These are phyloP conservation scores for Trichophyton simii DNA, from an alignment of 2,329 filamentous ascomycete species.

Conservation along the genomic window DNA sequence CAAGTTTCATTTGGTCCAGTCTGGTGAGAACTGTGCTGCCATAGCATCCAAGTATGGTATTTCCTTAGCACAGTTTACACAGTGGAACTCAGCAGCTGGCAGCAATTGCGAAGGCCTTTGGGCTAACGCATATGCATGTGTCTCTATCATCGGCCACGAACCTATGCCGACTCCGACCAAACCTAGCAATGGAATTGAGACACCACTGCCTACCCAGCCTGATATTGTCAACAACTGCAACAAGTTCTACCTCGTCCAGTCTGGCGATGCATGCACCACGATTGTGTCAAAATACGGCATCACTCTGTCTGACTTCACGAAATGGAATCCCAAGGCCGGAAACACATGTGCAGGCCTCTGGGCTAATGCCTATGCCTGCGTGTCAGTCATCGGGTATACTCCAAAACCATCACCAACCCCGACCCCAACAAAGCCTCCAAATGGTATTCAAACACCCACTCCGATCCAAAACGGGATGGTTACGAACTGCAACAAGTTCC, in stretches of 20 bases:
- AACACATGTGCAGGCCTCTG: constrained; percentile 9
- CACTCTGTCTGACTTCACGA: constrained; percentile 11
- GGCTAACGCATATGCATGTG: neutral
- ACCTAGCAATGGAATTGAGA: constrained; percentile 1
- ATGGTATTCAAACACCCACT: neutral
- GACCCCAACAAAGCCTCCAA: neutral
- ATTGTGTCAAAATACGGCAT: constrained; percentile 15
- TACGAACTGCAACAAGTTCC: neutral
- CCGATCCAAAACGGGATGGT: neutral
- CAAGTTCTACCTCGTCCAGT: constrained; percentile 8
- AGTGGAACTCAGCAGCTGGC: neutral
- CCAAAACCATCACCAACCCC: neutral
- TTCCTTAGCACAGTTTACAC: neutral
- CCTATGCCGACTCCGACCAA: neutral
- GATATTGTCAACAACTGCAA: constrained; percentile 13
- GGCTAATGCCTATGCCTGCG: neutral
- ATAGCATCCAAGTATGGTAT: neutral
- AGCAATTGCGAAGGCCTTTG: neutral
- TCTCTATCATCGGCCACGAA: neutral
- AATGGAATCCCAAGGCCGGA: constrained; percentile 18
- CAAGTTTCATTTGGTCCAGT: neutral
- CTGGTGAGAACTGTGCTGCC: neutral
- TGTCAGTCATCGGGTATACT: neutral
- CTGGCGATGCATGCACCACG: constrained; percentile 15
- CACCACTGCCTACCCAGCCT: constrained; percentile 11